Percentiles rank a stretch among this genome's conserved stretches.
These are phyloP conservation scores for Colletotrichum lindemuthianum DNA, from an alignment of 2,329 filamentous ascomycete genomes.

Conservation along the genomic window DNA sequence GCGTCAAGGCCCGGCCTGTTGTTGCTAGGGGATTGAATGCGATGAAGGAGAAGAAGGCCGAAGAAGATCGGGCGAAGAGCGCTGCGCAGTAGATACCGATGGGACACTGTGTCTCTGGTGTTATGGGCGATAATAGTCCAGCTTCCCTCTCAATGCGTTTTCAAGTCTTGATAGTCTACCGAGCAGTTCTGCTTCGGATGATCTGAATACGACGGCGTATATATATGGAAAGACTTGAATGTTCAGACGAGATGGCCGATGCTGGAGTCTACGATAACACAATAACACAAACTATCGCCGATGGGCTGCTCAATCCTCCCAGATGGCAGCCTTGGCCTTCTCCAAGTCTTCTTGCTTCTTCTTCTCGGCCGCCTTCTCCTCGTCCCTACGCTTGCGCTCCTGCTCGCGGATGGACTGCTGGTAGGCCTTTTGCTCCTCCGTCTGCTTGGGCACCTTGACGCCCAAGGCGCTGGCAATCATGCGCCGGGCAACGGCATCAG, in stretches of 20 bases:
- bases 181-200: too few relatives aligned
- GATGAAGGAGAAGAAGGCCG: slow-evolving; percentile 1
- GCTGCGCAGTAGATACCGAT: too few relatives aligned
- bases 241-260: too few relatives aligned
- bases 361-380: slow-evolving; percentile 74
- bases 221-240: too few relatives aligned
- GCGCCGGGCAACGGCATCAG: slow-evolving; percentile 87
- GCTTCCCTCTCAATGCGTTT: too few relatives aligned
- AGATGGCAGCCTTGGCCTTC: slow-evolving; percentile 83
- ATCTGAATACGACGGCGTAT: too few relatives aligned
- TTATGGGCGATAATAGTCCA: neutral
- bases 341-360: slow-evolving; percentile 72
- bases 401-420: slow-evolving; percentile 85
- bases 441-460: slow-evolving; percentile 80
- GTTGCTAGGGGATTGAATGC: slow-evolving; percentile 40
- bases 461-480: slow-evolving; percentile 92
- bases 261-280: too few relatives aligned
- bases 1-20: slow-evolving; percentile 44
- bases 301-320: slow-evolving; percentile 72
- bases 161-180: neutral
- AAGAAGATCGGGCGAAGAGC: neutral
- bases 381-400: slow-evolving; percentile 80
- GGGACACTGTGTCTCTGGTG: neutral
- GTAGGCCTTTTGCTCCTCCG: slow-evolving; percentile 89
- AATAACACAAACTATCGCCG: too few relatives aligned